Conservation (phyloP, 1,284 basidiomycete species). For the Ustilago xerochloae region DNA sequence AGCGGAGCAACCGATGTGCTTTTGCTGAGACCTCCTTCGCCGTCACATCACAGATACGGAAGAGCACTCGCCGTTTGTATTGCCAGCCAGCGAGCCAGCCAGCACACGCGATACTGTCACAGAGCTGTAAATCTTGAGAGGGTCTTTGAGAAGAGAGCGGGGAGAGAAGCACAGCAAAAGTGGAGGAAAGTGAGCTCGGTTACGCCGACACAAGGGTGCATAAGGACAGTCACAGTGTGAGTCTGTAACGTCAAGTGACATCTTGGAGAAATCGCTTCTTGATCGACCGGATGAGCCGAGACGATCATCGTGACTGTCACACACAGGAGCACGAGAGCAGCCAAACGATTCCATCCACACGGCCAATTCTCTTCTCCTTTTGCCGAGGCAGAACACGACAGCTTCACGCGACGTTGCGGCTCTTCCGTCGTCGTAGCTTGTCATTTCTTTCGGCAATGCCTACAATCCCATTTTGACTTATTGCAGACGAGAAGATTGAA, state of each 20-base stretch:
- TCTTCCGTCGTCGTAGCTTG: too few relatives aligned
- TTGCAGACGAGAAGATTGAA: too few relatives aligned
- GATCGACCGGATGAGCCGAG: conserved; percentile 24
- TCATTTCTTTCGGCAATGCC: background rate
- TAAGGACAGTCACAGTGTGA: too few relatives aligned
- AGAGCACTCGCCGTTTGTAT: background rate
- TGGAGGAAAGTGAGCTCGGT: conserved; percentile 2
- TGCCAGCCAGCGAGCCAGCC: too few relatives aligned
- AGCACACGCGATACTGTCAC: background rate
- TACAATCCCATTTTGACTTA: too few relatives aligned
- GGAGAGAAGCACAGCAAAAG: background rate
- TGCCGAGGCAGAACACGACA: background rate
- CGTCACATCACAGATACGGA: background rate
- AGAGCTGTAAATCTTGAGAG: too few relatives aligned
- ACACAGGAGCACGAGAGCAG: background rate
- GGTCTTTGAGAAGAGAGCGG: too few relatives aligned
- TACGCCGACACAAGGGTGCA: background rate
- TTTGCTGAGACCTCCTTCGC: background rate
- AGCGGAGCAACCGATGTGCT: too few relatives aligned
- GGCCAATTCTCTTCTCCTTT: background rate
- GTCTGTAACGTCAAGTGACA: conserved; percentile 32
- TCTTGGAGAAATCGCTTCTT: background rate
- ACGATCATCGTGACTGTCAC: conserved; percentile 2
- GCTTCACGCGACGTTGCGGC: too few relatives aligned
- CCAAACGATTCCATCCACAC: too few relatives aligned